phyloP scores from a whole-genome alignment of 306 rosid species.

The Mucuna pruriens region DNA sequence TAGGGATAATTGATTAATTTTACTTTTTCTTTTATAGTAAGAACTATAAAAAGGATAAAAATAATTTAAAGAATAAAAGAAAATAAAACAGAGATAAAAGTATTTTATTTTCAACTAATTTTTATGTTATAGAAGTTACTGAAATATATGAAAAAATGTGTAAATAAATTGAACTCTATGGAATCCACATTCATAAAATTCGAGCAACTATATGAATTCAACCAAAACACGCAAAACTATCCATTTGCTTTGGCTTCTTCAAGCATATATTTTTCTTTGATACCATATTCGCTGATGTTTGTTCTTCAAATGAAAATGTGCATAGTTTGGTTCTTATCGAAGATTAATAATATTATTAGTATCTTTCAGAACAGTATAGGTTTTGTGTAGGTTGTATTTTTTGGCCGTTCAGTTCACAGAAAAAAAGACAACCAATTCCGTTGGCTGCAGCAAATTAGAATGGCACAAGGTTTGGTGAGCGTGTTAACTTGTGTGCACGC shows the following conservation, averaged over 20 bases:
- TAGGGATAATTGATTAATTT: no score
- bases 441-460: background rate
- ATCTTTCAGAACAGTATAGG: background rate
- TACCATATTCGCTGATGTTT: constrained; percentile 15
- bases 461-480: background rate
- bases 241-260: background rate
- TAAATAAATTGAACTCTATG: background rate
- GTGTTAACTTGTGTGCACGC: background rate
- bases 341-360: background rate
- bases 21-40: background rate
- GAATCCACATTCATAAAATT: constrained; percentile 9
- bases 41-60: background rate
- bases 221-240: constrained; percentile 28
- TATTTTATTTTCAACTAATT: no score
- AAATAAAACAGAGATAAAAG: no score
- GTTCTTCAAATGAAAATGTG: background rate
- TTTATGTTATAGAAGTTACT: background rate
- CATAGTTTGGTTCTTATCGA: constrained; percentile 12
- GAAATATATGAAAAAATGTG: background rate
- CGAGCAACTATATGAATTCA: background rate
- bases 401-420: background rate
- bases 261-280: constrained; percentile 31
- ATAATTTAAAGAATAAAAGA: no score
- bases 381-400: background rate
- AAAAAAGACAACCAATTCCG: constrained; percentile 23